Evolutionary conservation across 192 early-diverging fungal genomes (phyloP), one percentile per base, ranked within the genome.

Genomic region (Podila clonocystis): DNA sequence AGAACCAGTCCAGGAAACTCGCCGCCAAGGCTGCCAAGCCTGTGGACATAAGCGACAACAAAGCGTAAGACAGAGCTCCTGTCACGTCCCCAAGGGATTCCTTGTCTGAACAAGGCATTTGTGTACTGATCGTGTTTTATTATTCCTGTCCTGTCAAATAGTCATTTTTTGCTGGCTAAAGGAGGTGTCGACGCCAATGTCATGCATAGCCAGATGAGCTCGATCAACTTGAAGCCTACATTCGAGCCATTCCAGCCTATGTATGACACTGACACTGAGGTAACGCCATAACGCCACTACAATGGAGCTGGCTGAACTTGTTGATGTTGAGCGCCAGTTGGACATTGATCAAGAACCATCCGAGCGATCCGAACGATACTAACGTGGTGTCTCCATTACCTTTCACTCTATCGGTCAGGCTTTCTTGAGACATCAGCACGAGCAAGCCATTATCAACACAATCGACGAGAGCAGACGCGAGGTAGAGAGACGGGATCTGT

Each of bases 201-300:
- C 28, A 86, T 95, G 57, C 75, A 89, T 12, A 84, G 88, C 8
- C 87, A 84, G 31, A 58, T 92, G 4, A 91, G 89, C 45, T 77
- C 88, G 1, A 91, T 96, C 60, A 87, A 94, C 60, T 76, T 95
- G 33, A 75, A 90, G 17, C 83, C 88, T n/a, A 88, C 94, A 5
- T 94, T 93, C 65, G 95, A 96, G 65, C 86, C 88, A 41, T 83
- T 91, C 63, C 89, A 91, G 67, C 93, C 92, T 2, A 82, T 91
- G 28, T 85, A 88, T 62, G 97, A 98, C 67, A 94, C 92, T 26
- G 94, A 96, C 68, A 89, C 96, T 30, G 94, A 97, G 49, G 85
- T 84, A 77, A 38, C 50, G 17, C 31, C n/a, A n/a, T 84, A 77
- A 38, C 50, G 17, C 12, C 3, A 15, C 19, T 1, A 1, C 26